A percentile compares a stretch with the other conserved stretches of the same genome.
These are phyloP conservation scores for Globisporangium perplexum DNA, from an alignment of 352 stramenopile species.

Conservation along the genomic window DNA sequence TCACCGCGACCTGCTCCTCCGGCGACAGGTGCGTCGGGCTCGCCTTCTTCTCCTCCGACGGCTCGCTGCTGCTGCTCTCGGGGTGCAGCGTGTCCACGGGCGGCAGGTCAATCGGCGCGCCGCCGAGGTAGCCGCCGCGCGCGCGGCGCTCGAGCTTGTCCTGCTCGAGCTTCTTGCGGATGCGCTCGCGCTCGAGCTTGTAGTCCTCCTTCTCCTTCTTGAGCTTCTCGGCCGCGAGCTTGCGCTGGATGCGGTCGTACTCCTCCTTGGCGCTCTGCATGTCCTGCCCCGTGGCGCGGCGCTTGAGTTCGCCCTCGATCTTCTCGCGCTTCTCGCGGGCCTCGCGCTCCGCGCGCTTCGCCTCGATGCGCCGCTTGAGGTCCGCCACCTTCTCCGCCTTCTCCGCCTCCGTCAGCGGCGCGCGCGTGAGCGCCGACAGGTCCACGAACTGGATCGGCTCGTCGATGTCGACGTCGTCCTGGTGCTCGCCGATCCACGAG, in stretches of 20 bases:
- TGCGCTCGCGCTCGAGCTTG: slow-evolving; percentile 84
- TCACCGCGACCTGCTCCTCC: slow-evolving; percentile 67
- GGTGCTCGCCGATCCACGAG: slow-evolving; percentile 86
- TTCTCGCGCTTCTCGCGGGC: slow-evolving; percentile 74
- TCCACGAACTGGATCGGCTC: slow-evolving; percentile 85
- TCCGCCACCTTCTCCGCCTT: slow-evolving; percentile 84
- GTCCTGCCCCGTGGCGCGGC: slow-evolving; percentile 68
- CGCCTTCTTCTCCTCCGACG: slow-evolving; percentile 25
- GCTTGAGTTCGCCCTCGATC: slow-evolving; percentile 65
- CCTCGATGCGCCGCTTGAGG: slow-evolving; percentile 75
- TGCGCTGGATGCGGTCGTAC: slow-evolving; percentile 75
- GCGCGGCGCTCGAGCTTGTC: slow-evolving; percentile 89
- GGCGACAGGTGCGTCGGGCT: slow-evolving; percentile 37
- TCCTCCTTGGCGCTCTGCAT: slow-evolving; percentile 75
- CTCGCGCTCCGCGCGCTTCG: slow-evolving; percentile 72
- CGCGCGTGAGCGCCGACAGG: slow-evolving; percentile 35
- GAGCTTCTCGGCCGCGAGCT: slow-evolving; percentile 70
- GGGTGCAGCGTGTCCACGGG: slow-evolving; percentile 19
- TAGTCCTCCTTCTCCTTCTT: slow-evolving; percentile 89
- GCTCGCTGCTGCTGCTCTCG: neutral
- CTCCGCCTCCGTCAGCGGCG: slow-evolving; percentile 79
- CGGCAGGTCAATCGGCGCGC: slow-evolving; percentile 52
- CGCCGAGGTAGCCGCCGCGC: slow-evolving; percentile 74
- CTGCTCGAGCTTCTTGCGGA: slow-evolving; percentile 86
- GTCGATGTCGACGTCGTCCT: slow-evolving; percentile 88